Percentiles rank a stretch among this genome's conserved stretches.
phyloP scores from a whole-genome alignment of 2,329 filamentous ascomycete genomes.

The Aspergillus sp. region DNA sequence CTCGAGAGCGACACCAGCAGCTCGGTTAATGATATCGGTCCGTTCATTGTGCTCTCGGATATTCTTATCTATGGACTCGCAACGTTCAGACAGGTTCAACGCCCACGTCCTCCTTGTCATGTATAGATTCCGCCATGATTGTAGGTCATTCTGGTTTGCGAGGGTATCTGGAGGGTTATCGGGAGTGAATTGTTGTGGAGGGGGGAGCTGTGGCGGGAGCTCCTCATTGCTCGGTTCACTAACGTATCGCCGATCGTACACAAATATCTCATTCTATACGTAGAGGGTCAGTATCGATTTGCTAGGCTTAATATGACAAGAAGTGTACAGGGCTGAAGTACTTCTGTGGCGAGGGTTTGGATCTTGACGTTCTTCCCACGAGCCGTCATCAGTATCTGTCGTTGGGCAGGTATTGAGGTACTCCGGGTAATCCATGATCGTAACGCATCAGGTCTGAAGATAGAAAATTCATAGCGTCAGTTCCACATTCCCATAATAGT shows the following conservation, averaged over 20 bases:
- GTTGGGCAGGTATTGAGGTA: constrained; percentile 67
- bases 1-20: constrained; percentile 76
- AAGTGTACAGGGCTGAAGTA: constrained; percentile 31
- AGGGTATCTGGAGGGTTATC: constrained; percentile 71
- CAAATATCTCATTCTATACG: constrained; percentile 76
- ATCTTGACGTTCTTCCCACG: constrained; percentile 80
- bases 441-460: constrained; percentile 70
- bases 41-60: constrained; percentile 51
- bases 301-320: background rate
- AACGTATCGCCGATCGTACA: constrained; percentile 80
- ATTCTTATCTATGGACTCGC: constrained; percentile 58
- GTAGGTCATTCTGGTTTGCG: constrained; percentile 70
- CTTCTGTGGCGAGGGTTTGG: constrained; percentile 75
- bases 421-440: constrained; percentile 73
- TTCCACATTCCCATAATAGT: constrained; percentile 1
- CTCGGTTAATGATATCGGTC: constrained; percentile 60
- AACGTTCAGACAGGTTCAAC: constrained; percentile 63
- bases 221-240: constrained; percentile 43
- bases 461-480: constrained; percentile 13
- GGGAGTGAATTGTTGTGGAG: constrained; percentile 58
- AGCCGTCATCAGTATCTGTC: constrained; percentile 82
- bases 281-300: background rate
- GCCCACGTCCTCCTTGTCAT: constrained; percentile 78
- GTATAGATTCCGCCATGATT: constrained; percentile 86
- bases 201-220: constrained; percentile 42